phyloP scores from a whole-genome alignment of 2,329 filamentous ascomycete genomes.

The Kalmusia sp. region DNA sequence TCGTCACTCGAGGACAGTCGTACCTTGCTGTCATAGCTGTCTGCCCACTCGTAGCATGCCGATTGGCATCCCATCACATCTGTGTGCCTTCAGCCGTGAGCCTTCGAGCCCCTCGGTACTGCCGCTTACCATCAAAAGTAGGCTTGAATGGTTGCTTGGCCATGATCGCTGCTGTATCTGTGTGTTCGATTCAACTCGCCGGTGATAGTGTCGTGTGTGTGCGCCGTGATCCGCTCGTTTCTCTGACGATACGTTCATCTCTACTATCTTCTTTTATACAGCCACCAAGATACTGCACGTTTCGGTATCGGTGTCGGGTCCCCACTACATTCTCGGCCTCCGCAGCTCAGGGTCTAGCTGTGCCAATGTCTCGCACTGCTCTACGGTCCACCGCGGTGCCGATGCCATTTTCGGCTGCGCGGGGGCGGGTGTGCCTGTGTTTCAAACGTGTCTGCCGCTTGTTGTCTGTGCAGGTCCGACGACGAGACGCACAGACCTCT shows the following conservation, averaged over 20 bases:
- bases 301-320: conserved; percentile 34
- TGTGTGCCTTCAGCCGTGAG: conserved; percentile 24
- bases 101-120: background rate
- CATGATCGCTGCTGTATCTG: conserved; percentile 28
- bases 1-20: conserved; percentile 3
- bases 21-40: conserved; percentile 69
- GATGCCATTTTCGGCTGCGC: conserved; percentile 22
- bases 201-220: background rate
- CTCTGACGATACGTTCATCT: conserved; percentile 4
- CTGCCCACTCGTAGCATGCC: conserved; percentile 67
- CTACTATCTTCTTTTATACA: conserved; percentile 3
- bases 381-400: conserved; percentile 33
- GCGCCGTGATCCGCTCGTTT: background rate
- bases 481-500: background rate
- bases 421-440: conserved; percentile 26
- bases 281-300: conserved; percentile 28
- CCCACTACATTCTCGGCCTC: conserved; percentile 34
- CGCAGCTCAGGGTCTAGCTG: conserved; percentile 19
- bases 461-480: background rate
- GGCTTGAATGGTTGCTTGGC: conserved; percentile 40
- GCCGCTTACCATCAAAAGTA: conserved; percentile 42
- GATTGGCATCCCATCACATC: conserved; percentile 60
- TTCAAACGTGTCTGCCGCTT: conserved; percentile 1
- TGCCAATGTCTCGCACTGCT: conserved; percentile 15
- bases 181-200: background rate